These are phyloP conservation scores for Ophiostoma angusticollis DNA, from an alignment of 2,329 filamentous ascomycete genomes.

Conservation along the genomic window DNA sequence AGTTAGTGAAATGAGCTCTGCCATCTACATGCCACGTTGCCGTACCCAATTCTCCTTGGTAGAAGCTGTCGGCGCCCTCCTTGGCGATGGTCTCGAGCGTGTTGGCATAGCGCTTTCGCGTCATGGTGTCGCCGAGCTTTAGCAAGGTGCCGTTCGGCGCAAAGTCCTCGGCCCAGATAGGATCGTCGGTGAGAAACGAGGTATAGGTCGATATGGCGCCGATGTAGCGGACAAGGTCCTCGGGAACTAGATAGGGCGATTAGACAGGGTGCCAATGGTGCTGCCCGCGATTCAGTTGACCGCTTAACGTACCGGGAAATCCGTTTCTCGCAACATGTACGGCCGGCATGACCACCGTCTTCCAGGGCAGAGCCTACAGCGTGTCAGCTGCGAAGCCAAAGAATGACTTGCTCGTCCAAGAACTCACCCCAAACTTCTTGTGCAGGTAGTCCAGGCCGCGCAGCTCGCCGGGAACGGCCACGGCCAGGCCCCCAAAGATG, in stretches of 20 bases:
- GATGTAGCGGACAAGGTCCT: slow-evolving; percentile 66
- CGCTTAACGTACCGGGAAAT: slow-evolving; percentile 42
- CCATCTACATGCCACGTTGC: neutral
- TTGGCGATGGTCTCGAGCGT: slow-evolving; percentile 67
- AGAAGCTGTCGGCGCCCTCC: slow-evolving; percentile 37
- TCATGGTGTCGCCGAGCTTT: slow-evolving; percentile 63
- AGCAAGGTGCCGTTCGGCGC: slow-evolving; percentile 64
- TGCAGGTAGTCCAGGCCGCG: slow-evolving; percentile 72
- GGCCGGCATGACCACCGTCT: slow-evolving; percentile 58
- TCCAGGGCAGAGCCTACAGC: slow-evolving; percentile 48
- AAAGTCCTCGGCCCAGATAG: slow-evolving; percentile 77
- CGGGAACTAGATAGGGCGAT: slow-evolving; percentile 36
- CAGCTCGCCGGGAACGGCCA: slow-evolving; percentile 61
- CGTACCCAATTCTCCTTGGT: slow-evolving; percentile 26
- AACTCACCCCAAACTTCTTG: slow-evolving; percentile 48
- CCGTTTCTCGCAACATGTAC: slow-evolving; percentile 61
- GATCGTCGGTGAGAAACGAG: slow-evolving; percentile 62
- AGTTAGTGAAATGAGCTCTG: slow-evolving; percentile 2
- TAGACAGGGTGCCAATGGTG: neutral
- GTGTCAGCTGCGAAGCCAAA: neutral
- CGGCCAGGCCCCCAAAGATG: slow-evolving; percentile 58
- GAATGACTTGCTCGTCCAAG: too few relatives aligned
- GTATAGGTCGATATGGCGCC: slow-evolving; percentile 19
- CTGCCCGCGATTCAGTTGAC: too few relatives aligned
- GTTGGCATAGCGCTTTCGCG: slow-evolving; percentile 61